Base-by-base conservation (phyloP, 371 early-diverging fungal species). In the Apophysomyces ossiformis region DNA sequence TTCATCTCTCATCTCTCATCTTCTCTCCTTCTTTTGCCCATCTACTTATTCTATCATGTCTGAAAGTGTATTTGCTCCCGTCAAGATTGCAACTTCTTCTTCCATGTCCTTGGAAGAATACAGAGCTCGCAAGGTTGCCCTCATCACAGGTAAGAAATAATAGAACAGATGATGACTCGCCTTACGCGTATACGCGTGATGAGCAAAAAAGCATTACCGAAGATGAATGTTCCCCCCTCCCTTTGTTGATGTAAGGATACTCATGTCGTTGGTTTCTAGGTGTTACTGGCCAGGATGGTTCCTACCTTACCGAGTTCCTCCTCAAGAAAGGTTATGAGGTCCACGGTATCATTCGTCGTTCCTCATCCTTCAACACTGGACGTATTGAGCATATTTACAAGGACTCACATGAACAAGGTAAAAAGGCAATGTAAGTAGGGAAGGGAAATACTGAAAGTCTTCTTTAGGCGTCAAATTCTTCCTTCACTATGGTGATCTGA, bases 401-500 rank as follows among this genome's bases (percentile, higher is more conserved):
- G 67, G 89, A 90, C 70, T 78, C 76, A 64, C 90, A 90, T 63
- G 82, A 86, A 64, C 66, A 68, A 62, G 76, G 83, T 83, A 79
- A 73, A 80, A 11, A 18, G 15, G 60, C 50, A 59, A 11, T 37
- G 35, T 35, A 54, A 47, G 18, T 32, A 5, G 35, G 57, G 11
- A 36, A 21, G 7, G 21, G 35, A 11, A 18, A 21, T 0, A 6
- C 35, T 21, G 21, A 50, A 9, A 18, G n/a, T 5, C 18, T 21
- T 37, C 8, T 64, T 35, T 64, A 89, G 87, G 82, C 62, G 88
- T 90, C 67, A 88, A 87, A 67, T 90, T 92, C 84, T 86, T 89
- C 71, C 87, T 93, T 59, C 95, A 93, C 77, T 86, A 93, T 74
- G 94, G 94, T 72, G 94, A 94, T 75, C 81, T 94, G 78, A 92